These are phyloP conservation scores for Chaetomium cochliodes DNA, from an alignment of 495 filamentous ascomycete species.

Conservation along the genomic window DNA sequence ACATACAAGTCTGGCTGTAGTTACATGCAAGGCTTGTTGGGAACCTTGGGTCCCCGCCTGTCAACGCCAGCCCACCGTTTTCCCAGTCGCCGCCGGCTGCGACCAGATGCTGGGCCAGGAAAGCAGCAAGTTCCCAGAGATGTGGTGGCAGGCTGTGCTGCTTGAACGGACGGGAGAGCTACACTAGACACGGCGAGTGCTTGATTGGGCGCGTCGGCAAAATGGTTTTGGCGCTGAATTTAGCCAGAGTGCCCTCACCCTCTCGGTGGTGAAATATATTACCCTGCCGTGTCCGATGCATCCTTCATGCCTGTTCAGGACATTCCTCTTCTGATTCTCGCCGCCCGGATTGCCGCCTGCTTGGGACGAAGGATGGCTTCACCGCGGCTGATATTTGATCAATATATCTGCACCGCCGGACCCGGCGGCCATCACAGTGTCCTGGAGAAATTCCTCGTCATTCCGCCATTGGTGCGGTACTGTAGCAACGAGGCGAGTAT, in stretches of 20 bases:
- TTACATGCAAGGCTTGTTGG: background rate
- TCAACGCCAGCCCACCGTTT: background rate
- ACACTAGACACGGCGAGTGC: slow-evolving; percentile 17
- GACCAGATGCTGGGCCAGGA: slow-evolving; percentile 8
- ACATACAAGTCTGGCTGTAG: too few relatives aligned
- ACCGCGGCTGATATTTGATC: slow-evolving; percentile 28
- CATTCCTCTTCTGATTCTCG: slow-evolving; percentile 18
- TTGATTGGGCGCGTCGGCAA: slow-evolving; percentile 34
- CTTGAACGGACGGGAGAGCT: slow-evolving; percentile 24
- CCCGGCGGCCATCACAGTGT: background rate
- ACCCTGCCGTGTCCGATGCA: slow-evolving; percentile 36
- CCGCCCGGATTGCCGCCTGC: slow-evolving; percentile 13
- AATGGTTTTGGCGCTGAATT: slow-evolving; percentile 30
- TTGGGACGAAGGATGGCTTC: slow-evolving; percentile 16
- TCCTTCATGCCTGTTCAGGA: slow-evolving; percentile 27
- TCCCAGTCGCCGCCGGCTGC: background rate
- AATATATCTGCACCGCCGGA: slow-evolving; percentile 27
- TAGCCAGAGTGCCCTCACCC: slow-evolving; percentile 38
- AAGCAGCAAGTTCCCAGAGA: slow-evolving; percentile 24
- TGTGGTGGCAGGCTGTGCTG: slow-evolving; percentile 24
- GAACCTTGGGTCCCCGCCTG: background rate
- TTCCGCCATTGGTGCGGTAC: slow-evolving; percentile 7
- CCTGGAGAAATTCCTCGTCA: background rate
- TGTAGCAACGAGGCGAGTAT: background rate
- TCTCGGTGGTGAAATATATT: slow-evolving; percentile 38